Percentiles rank a stretch among this genome's conserved stretches.
Evolutionary conservation across 1,139 yeast species (phyloP).

Genomic region (Protomyces inundatus): DNA sequence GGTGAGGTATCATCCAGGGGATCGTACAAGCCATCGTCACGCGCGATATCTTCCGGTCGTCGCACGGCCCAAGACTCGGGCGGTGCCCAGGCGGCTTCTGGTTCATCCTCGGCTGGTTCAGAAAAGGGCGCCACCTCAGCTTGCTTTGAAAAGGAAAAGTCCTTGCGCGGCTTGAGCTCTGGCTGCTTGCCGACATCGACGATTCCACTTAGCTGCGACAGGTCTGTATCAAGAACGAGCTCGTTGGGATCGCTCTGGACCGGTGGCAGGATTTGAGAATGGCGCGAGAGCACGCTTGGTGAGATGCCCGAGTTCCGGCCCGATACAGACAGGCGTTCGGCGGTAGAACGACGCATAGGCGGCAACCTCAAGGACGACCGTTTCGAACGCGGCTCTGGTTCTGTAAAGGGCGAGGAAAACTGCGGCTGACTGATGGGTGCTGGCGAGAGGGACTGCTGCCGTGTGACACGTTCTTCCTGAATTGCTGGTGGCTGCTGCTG

Average conservation of each 20-base stretch:
- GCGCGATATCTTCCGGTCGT: slow-evolving; percentile 13
- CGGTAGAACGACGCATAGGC: not conserved
- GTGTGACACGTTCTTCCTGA: not conserved
- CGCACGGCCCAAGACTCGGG: slow-evolving; percentile 32
- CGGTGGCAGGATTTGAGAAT: not conserved
- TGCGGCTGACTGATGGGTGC: not conserved
- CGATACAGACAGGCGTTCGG: not conserved
- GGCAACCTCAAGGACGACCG: not conserved
- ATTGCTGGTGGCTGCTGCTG: too few relatives aligned
- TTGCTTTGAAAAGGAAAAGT: slow-evolving; percentile 7
- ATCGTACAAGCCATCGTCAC: slow-evolving; percentile 16
- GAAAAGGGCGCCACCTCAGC: slow-evolving; percentile 12
- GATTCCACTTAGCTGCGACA: slow-evolving; percentile 17
- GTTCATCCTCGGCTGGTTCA: slow-evolving; percentile 8
- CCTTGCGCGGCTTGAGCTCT: slow-evolving; percentile 27
- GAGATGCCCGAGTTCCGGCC: not conserved
- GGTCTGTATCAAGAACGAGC: slow-evolving; percentile 22
- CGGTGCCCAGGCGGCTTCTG: slow-evolving; percentile 28
- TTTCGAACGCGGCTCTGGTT: not conserved
- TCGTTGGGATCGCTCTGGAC: slow-evolving; percentile 1
- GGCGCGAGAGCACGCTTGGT: not conserved
- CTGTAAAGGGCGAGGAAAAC: not conserved
- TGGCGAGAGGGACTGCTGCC: not conserved
- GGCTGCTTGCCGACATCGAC: slow-evolving; percentile 28
- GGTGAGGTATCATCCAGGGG: slow-evolving; percentile 9